Percentiles rank a stretch among this genome's conserved stretches.
Conservation (phyloP, 202 grass and related monocot species). For the Eragrostis tef region DNA sequence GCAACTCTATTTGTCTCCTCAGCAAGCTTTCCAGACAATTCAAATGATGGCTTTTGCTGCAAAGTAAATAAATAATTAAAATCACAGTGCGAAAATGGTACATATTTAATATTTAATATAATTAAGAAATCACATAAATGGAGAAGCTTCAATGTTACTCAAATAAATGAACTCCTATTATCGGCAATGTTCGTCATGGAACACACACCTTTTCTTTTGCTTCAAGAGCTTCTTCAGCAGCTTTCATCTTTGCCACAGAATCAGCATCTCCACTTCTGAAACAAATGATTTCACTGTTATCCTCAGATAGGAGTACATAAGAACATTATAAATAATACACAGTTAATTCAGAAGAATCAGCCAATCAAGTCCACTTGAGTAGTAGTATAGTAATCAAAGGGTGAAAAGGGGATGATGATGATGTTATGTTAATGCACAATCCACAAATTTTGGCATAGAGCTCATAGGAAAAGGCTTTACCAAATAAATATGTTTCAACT, state of each 20-base stretch:
- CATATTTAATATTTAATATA: conserved; percentile 1
- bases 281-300: conserved; percentile 25
- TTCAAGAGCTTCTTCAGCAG: conserved; percentile 69
- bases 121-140: conserved; percentile 20
- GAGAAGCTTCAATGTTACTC: neutral
- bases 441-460: neutral
- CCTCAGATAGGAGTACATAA: neutral
- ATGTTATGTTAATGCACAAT: neutral
- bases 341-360: neutral
- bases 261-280: conserved; percentile 63
- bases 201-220: conserved; percentile 78
- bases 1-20: conserved; percentile 93
- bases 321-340: neutral
- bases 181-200: conserved; percentile 39
- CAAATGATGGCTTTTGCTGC: conserved; percentile 96
- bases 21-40: conserved; percentile 90
- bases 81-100: neutral
- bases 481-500: neutral
- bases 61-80: conserved; percentile 12
- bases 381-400: neutral
- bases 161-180: conserved; percentile 27
- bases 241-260: conserved; percentile 69
- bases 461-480: neutral
- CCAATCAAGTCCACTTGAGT: too few relatives aligned
- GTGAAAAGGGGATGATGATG: neutral